Evolutionary conservation across 1,139 yeast species (phyloP), one percentile per base, ranked within the genome.

Genomic region (Suhomyces bolitotheri): DNA sequence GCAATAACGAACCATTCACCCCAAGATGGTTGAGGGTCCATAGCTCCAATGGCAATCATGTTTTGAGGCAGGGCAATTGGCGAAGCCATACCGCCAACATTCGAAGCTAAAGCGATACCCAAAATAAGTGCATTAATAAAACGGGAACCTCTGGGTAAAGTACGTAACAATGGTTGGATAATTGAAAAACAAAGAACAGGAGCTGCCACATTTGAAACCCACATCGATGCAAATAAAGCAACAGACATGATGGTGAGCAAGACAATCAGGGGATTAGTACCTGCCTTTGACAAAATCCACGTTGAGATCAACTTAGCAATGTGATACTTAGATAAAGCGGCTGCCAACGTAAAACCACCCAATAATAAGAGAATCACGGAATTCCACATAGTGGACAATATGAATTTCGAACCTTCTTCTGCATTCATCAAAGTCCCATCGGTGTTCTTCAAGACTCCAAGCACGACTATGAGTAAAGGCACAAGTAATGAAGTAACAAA

Each of bases 11-110:
- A 79, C 82, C 87, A 82, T 53, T 81, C 81, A 32, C 87, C 87
- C 90, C 90, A 82, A 4, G 82, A 76, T 16, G 84, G 85, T 43
- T 73, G 79, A 0, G 83, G 80, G 9, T 71, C 70, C 71, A 82
- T 69, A 30, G 81, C 76, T 32, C 80, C 80, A 64, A 82, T 79
- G 2, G 88, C 86, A 41, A 82, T 78, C 63, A 82, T 81, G 47
- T 82, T 82, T 54, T 82, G 90, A 1, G 90, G 90, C 5, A 87
- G 80, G 0, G 89, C 80, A 43, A 82, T 82, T 11, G 90, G 90
- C n/a, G 86, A 79, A 0, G 88, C 78, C 86, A 82, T 80, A 47
- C 90, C 90, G 23, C 87, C 89, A 31, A 81, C 62, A 52, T 82
- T 81, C 7, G 87, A 81, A 7, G 86, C 80, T 25, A 82, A 64